Percentiles rank a stretch among this genome's conserved stretches.
Evolutionary conservation across 345 rosid species (phyloP).

Genomic region (Eutrema yunnanense): DNA sequence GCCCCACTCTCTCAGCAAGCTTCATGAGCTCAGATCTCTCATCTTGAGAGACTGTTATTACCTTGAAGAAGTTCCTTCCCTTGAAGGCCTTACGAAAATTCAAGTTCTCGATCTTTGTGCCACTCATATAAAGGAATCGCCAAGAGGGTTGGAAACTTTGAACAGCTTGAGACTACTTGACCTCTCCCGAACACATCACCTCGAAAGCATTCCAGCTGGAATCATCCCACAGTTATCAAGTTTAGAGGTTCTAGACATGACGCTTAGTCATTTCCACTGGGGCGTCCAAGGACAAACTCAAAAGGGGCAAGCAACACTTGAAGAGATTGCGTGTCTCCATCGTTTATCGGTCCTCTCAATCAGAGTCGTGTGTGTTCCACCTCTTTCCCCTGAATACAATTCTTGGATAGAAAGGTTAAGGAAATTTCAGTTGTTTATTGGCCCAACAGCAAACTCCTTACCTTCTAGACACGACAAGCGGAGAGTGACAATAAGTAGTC

Average conservation of each 20-base stretch:
- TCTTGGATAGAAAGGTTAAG: constrained; percentile 17
- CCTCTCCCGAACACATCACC: constrained; percentile 38
- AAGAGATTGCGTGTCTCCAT: constrained; percentile 22
- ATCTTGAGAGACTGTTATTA: constrained; percentile 29
- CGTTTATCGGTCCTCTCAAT: constrained; percentile 12
- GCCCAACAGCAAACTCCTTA: constrained; percentile 31
- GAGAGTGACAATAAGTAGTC: constrained; percentile 26
- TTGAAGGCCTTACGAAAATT: constrained; percentile 30
- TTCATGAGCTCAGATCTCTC: constrained; percentile 30
- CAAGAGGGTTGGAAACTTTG: constrained; percentile 30
- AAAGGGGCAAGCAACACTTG: constrained; percentile 27
- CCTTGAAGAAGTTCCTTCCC: constrained; percentile 33
- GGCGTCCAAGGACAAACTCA: constrained; percentile 18
- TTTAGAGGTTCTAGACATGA: constrained; percentile 43
- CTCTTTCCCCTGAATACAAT: constrained; percentile 23
- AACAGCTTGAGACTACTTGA: constrained; percentile 25
- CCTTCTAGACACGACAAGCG: constrained; percentile 24
- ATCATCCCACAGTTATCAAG: constrained; percentile 24
- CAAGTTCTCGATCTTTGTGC: constrained; percentile 39
- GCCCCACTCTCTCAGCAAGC: constrained; percentile 29
- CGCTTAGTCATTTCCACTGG: constrained; percentile 36
- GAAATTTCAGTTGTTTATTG: constrained; percentile 28
- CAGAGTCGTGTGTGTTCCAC: constrained; percentile 23
- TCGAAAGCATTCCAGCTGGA: constrained; percentile 30
- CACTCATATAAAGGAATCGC: constrained; percentile 30